Evolutionary conservation across 306 rosid species (phyloP), one percentile per base, ranked within the genome.

Genomic region (Leucaena leucocephala): DNA sequence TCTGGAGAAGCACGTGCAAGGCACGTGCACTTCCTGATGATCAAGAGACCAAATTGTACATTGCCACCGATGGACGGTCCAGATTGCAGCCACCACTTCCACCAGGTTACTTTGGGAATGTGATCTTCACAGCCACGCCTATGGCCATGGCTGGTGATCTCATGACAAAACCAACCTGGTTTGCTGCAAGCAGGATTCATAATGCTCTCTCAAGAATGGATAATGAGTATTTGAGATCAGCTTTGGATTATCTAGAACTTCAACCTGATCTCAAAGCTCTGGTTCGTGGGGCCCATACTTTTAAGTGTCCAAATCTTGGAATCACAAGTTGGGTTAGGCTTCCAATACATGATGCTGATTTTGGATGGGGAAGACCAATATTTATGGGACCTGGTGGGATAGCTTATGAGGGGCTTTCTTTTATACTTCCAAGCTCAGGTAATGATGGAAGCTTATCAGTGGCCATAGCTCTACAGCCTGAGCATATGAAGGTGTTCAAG

Each of bases 321-420:
- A 95, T 95, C 71, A 92, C 97, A n/a, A 92, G 97, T 43, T 95
- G 98, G 98, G 85, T 79, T 10, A 87, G 98, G 80, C 89, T 95
- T 74, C 98, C 98, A 0, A 89, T 95, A 27, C 90, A 95, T 42
- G 97, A 95, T 71, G 98, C 98, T 76, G 96, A 95, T 61, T 95
- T 95, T 45, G 98, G 98, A 59, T 95, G 98, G 97, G 98, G 98
- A 21, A 88, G 96, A 39, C 98, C 98, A 7, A 88, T 92, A 19
- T 95, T 95, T 81, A 89, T 95, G 98, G 98, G 98, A 35, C 98
- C 98, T 3, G 98, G 98, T 19, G 98, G 98, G 42, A 89, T 95
- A 45, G 87, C 94, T 0, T 95, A 82, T 3, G 98, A 95, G 77
- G 98, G 98, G 0, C 66, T 95, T 2, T 89, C 95, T 43, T 92